A percentile compares a stretch with the other conserved stretches of the same genome.
phyloP scores from a whole-genome alignment of 2,329 filamentous ascomycete species.

The Hirsutella rhossiliensis region DNA sequence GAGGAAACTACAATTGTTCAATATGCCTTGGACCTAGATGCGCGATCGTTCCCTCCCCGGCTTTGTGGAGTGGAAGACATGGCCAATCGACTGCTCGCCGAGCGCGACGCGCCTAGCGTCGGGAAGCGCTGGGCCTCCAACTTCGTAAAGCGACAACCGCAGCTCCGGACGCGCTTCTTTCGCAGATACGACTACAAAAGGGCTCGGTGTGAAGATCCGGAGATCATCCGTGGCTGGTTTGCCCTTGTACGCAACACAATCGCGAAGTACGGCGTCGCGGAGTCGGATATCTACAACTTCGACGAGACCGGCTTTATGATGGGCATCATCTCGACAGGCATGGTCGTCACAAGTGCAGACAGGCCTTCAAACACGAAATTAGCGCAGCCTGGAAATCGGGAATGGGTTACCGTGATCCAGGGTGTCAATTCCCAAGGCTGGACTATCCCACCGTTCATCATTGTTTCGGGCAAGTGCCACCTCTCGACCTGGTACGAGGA shows the following conservation, averaged over 20 bases:
- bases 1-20: slow-evolving; percentile 8
- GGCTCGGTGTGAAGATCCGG: slow-evolving; percentile 12
- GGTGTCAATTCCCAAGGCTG: slow-evolving; percentile 1
- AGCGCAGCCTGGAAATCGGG: slow-evolving; percentile 13
- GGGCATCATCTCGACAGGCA: slow-evolving; percentile 11
- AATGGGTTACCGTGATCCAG: slow-evolving; percentile 14
- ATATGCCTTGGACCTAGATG: slow-evolving; percentile 13
- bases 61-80: slow-evolving; percentile 12
- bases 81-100: slow-evolving; percentile 10
- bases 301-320: slow-evolving; percentile 19
- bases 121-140: slow-evolving; percentile 11
- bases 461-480: too few species aligned
- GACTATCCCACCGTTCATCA: background rate
- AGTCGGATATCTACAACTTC: slow-evolving; percentile 12
- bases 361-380: slow-evolving; percentile 7
- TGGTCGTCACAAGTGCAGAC: slow-evolving; percentile 14
- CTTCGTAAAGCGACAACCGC: slow-evolving; percentile 14
- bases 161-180: slow-evolving; percentile 11
- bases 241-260: slow-evolving; percentile 6
- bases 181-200: slow-evolving; percentile 12
- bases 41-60: slow-evolving; percentile 11
- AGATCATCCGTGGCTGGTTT: slow-evolving; percentile 10
- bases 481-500: too few species aligned
- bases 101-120: slow-evolving; percentile 9
- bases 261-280: slow-evolving; percentile 11